Base-by-base conservation (phyloP, 2,329 filamentous ascomycete species). In the Ophiobolus disseminans region DNA sequence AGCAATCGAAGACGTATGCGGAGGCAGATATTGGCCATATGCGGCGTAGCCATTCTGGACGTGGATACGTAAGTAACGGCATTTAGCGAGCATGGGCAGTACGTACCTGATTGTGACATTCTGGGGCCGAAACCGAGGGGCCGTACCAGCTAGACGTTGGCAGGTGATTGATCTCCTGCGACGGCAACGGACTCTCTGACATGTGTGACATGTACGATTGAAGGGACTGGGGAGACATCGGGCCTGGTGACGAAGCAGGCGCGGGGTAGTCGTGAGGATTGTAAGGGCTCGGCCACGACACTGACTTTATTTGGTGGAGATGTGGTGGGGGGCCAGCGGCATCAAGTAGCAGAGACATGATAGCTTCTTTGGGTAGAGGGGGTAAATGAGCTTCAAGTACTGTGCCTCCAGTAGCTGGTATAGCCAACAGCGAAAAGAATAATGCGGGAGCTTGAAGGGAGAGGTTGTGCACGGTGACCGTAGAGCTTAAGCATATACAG, bases 341-440 rank as follows among this genome's bases (percentile, higher is more conserved):
- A 60, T 72, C 65, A 58, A 72, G 58, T 54, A 67, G 59, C 48
- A 66, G 60, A 51, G 69, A 66, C 70, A 73, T 73, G 49, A 50
- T 57, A 51, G 52, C 51, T 50, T 44, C 42, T 45, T 40, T 28
- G 54, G 48, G 36, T 28, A 47, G 38, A 40, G 47, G 43, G 41
- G 45, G 26, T 40, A 16, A 16, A 39, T 50, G 45, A 40, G 49
- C 41, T 49, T 49, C 43, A 46, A 42, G 50, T 59, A 54, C 49
- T 59, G 55, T 48, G 51, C 53, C 53, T 50, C 46, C 49, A 47
- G 35, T 45, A 50, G 46, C n/a, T n/a, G 25, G 25, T 45, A 51
- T 53, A 32, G 50, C 50, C 44, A 55, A 38, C 32, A 49, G 36
- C 21, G 40, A 49, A 41, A 42, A 17, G 43, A 43, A 49, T 35